Base-by-base conservation (phyloP, 1,284 basidiomycete genomes). In the Pascua sp. region DNA sequence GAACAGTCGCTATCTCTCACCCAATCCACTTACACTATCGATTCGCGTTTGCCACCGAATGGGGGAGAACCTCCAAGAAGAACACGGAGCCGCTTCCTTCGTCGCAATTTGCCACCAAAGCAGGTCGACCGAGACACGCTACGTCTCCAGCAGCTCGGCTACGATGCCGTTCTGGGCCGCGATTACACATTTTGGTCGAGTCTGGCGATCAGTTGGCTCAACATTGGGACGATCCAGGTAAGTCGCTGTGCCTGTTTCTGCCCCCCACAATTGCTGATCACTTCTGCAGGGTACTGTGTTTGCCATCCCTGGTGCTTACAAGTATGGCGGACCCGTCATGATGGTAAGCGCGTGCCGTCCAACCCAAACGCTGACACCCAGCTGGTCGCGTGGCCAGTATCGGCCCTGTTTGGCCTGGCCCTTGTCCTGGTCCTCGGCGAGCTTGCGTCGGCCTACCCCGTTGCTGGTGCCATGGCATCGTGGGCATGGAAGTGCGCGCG, bases 101-200 rank as follows among this genome's bases (percentile, higher is more conserved):
- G 52, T 1, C 53, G 61, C 8, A 43, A 37, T 5, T 18, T 16
- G 32, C 47, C 40, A 11, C 47, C 37, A 42, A 60, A 54, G 2
- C 66, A 72, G 55, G 62, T 65, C n/a, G 70, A 75, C 53, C 58
- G 65, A 18, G 75, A 77, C 58, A 65, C 67, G 8, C 60, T 63
- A n/a, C 59, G 74, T 8, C 56, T 77, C 12, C 65, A 70, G 55
- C 73, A 76, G 55, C 52, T 77, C 37, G 76, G 76, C 4, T 77
- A 77, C 59, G 71, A 73, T 56, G 64, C 73, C 13, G 75, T 75
- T 1, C 58, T 78, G 15, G 76, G 76, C 0, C 60, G 76, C 53
- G 68, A 75, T 57, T 77, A 76, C 56, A 75, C 70, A 0, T 77
- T 78, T 42, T 78, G 76, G 76, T 70, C 72, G 2, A 75, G 71